Percentiles rank a stretch among this genome's conserved stretches.
Evolutionary conservation across 2,329 filamentous ascomycete genomes (phyloP).

Genomic region (Neurospora crassa): DNA sequence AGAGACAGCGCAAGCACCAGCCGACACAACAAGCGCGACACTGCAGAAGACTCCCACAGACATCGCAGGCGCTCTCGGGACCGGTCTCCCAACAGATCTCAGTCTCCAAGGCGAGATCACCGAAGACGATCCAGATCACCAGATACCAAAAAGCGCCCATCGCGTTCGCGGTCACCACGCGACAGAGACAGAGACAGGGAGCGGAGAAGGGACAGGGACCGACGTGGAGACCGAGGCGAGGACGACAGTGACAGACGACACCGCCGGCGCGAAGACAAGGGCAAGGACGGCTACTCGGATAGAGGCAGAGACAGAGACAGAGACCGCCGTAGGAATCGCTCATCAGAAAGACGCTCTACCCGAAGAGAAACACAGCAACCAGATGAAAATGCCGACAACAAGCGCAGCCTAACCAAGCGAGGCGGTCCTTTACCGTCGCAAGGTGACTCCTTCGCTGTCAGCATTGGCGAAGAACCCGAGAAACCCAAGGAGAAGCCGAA

Average conservation of each 20-base stretch:
- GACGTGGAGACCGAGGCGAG: conserved; percentile 4
- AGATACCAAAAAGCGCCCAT: conserved; percentile 6
- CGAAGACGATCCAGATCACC: conserved; percentile 17
- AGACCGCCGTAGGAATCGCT: conserved; percentile 7
- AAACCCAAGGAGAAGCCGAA: conserved; percentile 81
- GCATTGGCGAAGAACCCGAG: conserved; percentile 37
- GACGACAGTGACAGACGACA: not conserved
- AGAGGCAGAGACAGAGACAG: conserved; percentile 9
- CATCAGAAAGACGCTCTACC: not conserved
- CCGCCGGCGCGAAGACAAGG: not conserved
- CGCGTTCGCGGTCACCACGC: conserved; percentile 7
- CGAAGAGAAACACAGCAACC: not conserved
- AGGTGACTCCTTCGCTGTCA: conserved; percentile 48
- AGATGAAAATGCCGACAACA: conserved; percentile 1
- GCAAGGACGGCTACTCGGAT: not conserved
- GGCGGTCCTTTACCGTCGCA: conserved; percentile 50
- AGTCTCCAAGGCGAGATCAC: conserved; percentile 9
- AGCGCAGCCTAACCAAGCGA: conserved; percentile 21
- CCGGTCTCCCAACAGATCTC: not conserved
- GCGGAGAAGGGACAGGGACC: conserved; percentile 9
- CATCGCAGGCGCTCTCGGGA: conserved; percentile 9
- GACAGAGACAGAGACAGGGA: conserved; percentile 7
- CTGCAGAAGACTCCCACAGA: conserved; percentile 4
- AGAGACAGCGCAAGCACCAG: conserved; percentile 9
- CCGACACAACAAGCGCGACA: conserved; percentile 3